Percentiles rank a stretch among this genome's conserved stretches.
These are phyloP conservation scores for Shiraia sp. DNA, from an alignment of 2,329 filamentous ascomycete genomes.

Conservation along the genomic window DNA sequence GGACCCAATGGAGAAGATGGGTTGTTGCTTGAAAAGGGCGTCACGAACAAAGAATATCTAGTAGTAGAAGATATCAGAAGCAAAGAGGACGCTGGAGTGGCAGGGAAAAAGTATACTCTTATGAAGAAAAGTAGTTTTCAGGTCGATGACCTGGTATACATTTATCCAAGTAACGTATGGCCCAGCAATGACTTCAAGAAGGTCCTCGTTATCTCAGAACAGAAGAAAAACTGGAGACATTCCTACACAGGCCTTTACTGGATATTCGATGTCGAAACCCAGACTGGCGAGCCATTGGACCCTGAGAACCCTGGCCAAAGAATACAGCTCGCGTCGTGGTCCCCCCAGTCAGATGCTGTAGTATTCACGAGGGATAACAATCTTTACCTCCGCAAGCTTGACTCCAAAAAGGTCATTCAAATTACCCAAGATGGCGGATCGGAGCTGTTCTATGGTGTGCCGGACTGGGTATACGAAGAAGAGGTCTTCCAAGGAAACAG, in stretches of 20 bases:
- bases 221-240: constrained; percentile 82
- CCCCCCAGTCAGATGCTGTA: constrained; percentile 80
- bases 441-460: constrained; percentile 91
- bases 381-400: constrained; percentile 74
- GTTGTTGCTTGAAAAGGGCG: constrained; percentile 74
- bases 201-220: constrained; percentile 77
- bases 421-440: constrained; percentile 86
- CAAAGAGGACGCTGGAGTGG: constrained; percentile 44
- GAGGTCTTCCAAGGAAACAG: constrained; percentile 80
- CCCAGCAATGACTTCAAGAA: constrained; percentile 85
- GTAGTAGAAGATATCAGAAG: constrained; percentile 83
- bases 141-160: constrained; percentile 58
- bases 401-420: constrained; percentile 63
- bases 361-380: constrained; percentile 94
- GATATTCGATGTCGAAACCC: constrained; percentile 85
- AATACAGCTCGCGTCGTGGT: constrained; percentile 88
- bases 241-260: constrained; percentile 87
- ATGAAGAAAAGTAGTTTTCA: constrained; percentile 72
- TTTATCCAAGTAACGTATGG: constrained; percentile 65
- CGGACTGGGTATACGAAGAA: constrained; percentile 95
- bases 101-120: constrained; percentile 65
- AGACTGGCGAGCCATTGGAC: constrained; percentile 76
- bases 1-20: constrained; percentile 80
- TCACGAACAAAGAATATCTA: constrained; percentile 68
- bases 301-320: constrained; percentile 65